Evolutionary conservation across 202 grass and related monocot genomes (phyloP).

Genomic region (Carex arenaria): DNA sequence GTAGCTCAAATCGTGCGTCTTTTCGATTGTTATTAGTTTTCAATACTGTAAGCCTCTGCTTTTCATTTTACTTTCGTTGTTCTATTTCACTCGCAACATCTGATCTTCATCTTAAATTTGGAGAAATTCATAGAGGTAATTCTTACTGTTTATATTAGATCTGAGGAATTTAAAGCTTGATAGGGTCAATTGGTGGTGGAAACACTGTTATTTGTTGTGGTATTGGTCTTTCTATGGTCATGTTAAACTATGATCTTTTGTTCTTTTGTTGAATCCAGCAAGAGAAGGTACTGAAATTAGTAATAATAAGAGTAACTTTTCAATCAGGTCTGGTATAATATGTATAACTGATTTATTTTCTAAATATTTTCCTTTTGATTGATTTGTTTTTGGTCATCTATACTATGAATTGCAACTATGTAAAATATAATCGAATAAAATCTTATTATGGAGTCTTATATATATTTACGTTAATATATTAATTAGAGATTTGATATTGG

Average conservation of each 20-base stretch:
- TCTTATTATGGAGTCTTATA: too few relatives aligned
- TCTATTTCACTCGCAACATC: background rate
- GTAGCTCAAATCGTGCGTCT: background rate
- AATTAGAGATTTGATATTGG: too few relatives aligned
- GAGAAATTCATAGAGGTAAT: background rate
- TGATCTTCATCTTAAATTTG: background rate
- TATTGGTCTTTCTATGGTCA: background rate
- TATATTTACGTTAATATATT: too few relatives aligned
- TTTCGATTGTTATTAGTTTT: background rate
- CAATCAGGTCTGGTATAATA: background rate
- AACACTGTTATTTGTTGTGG: background rate
- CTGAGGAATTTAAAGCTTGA: background rate
- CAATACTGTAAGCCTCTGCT: conserved; percentile 3
- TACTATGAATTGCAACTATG: too few relatives aligned
- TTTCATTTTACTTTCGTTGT: background rate
- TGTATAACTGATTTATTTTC: background rate
- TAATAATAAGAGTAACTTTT: background rate
- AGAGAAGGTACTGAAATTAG: background rate
- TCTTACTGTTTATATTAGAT: background rate
- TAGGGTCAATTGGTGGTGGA: background rate
- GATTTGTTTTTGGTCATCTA: too few relatives aligned
- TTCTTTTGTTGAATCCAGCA: background rate
- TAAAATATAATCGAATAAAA: too few relatives aligned
- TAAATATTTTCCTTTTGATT: background rate
- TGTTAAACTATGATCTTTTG: background rate